phyloP scores from a whole-genome alignment of 768 basidiomycete species.

The Coprinellus micaceus region DNA sequence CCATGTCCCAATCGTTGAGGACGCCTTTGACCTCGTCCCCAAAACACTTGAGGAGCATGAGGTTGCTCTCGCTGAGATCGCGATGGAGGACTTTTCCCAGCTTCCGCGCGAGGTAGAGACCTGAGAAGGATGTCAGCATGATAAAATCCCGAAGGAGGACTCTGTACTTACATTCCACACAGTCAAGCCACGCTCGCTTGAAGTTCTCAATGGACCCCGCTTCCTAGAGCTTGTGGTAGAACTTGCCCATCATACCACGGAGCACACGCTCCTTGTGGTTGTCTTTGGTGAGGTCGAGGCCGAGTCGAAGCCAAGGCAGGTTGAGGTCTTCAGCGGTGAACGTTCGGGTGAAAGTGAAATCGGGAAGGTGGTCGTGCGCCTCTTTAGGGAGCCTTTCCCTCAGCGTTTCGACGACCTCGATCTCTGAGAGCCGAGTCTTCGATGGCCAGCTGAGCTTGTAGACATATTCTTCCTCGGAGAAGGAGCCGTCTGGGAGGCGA shows the following conservation, averaged over 20 bases:
- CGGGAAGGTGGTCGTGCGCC: conserved; percentile 2
- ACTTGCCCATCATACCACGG: conserved; percentile 15
- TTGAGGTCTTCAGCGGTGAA: not conserved
- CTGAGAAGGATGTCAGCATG: conserved; percentile 5
- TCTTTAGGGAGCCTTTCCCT: conserved; percentile 7
- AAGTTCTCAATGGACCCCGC: conserved; percentile 21
- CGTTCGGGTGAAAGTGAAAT: not conserved
- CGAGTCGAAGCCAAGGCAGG: not conserved
- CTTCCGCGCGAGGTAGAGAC: conserved; percentile 21
- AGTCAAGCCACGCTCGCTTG: conserved; percentile 24
- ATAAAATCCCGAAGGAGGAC: not conserved
- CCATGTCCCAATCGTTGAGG: conserved; percentile 28
- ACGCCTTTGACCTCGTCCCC: conserved; percentile 16
- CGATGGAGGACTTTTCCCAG: conserved; percentile 25
- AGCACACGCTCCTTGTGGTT: conserved; percentile 11
- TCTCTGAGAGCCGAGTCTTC: not conserved
- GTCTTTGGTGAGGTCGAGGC: not conserved
- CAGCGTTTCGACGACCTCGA: not conserved
- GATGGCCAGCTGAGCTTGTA: conserved; percentile 1
- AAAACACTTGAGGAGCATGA: conserved; percentile 20
- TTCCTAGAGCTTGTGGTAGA: conserved; percentile 21
- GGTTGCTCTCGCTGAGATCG: conserved; percentile 28
- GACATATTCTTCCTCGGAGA: not conserved
- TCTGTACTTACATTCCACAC: conserved; percentile 26
- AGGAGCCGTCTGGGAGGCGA: not conserved